These are phyloP conservation scores for Paraphoma sp. DNA, from an alignment of 2,329 filamentous ascomycete species.

Conservation along the genomic window DNA sequence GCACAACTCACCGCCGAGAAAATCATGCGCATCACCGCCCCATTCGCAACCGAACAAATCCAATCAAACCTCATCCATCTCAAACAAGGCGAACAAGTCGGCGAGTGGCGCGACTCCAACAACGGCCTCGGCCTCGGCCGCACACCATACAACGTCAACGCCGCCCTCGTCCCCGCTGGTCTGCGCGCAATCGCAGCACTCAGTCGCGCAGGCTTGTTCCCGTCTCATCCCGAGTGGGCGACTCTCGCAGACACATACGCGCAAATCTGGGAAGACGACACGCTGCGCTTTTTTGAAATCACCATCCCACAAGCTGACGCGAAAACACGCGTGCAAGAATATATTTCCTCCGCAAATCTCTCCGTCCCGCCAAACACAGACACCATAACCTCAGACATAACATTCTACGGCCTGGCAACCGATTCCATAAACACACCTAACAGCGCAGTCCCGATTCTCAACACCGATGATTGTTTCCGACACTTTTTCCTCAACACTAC, in stretches of 20 bases:
- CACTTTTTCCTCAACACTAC: constrained; percentile 68
- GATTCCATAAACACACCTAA: constrained; percentile 48
- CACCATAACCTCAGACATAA: constrained; percentile 53
- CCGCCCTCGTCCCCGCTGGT: constrained; percentile 67
- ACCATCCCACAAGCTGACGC: constrained; percentile 55
- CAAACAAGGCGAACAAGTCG: constrained; percentile 61
- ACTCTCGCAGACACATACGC: constrained; percentile 57
- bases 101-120: constrained; percentile 68
- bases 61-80: constrained; percentile 65
- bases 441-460: constrained; percentile 62
- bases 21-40: constrained; percentile 62
- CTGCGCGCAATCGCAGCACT: constrained; percentile 64
- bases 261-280: constrained; percentile 67
- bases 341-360: constrained; percentile 54
- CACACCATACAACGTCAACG: constrained; percentile 72
- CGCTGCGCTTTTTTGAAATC: constrained; percentile 64
- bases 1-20: constrained; percentile 62
- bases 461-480: constrained; percentile 70
- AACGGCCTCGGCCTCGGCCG: constrained; percentile 67
- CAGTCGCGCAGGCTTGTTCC: constrained; percentile 59
- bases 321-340: constrained; percentile 55
- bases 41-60: constrained; percentile 61
- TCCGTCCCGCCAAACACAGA: constrained; percentile 53
- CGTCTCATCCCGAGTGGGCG: constrained; percentile 57
- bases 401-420: constrained; percentile 64